These are phyloP conservation scores for Psilocybe azurescens DNA, from an alignment of 768 basidiomycete species.

Conservation along the genomic window DNA sequence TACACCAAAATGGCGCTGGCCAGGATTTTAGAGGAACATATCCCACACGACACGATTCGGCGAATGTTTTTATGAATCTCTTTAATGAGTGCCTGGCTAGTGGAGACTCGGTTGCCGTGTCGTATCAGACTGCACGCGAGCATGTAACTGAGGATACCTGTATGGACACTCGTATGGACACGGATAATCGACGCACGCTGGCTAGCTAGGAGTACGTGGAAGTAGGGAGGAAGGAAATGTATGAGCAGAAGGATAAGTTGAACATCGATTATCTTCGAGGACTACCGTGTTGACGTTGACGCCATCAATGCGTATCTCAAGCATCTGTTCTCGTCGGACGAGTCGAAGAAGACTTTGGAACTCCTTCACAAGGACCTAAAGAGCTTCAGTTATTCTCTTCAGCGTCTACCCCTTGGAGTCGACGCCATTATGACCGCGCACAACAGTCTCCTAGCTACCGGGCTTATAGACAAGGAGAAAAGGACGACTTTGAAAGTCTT, in stretches of 20 bases:
- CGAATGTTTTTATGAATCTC: slow-evolving; percentile 44
- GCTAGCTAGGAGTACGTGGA: slow-evolving; percentile 26
- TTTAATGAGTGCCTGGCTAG: slow-evolving; percentile 50
- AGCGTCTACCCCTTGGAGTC: slow-evolving; percentile 26
- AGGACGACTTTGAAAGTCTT: slow-evolving; percentile 43
- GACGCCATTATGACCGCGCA: slow-evolving; percentile 36
- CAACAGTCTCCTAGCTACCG: slow-evolving; percentile 37
- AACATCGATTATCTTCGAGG: slow-evolving; percentile 45
- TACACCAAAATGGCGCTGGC: no score
- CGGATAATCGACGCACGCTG: slow-evolving; percentile 3
- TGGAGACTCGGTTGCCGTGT: slow-evolving; percentile 42
- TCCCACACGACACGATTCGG: slow-evolving; percentile 44
- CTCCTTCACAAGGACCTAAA: slow-evolving; percentile 34
- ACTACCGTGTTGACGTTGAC: slow-evolving; percentile 35
- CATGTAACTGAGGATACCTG: not conserved
- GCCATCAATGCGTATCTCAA: slow-evolving; percentile 40
- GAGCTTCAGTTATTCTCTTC: slow-evolving; percentile 32
- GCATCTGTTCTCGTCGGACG: slow-evolving; percentile 40
- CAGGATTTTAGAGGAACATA: slow-evolving; percentile 24
- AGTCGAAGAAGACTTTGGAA: slow-evolving; percentile 34
- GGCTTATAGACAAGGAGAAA: slow-evolving; percentile 46
- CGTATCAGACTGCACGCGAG: slow-evolving; percentile 21
- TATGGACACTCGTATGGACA: not conserved
- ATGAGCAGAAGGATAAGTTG: slow-evolving; percentile 45
- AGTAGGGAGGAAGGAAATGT: slow-evolving; percentile 44